Percentiles rank a stretch among this genome's conserved stretches.
Evolutionary conservation across 2,329 filamentous ascomycete species (phyloP).

Genomic region (Penicillium expansum): DNA sequence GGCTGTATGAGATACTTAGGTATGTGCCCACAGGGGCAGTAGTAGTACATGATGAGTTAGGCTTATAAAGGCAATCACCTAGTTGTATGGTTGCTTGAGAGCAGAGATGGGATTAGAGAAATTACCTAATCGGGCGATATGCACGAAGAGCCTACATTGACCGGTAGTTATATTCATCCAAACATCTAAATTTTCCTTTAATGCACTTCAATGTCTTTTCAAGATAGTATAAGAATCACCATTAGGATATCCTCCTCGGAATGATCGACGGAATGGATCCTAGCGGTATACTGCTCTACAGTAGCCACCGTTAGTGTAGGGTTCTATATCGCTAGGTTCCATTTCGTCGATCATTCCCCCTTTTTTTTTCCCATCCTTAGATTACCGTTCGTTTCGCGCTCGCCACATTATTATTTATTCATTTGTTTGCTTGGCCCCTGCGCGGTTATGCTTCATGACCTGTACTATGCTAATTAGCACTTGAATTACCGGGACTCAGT

Average conservation of each 20-base stretch:
- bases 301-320: not conserved
- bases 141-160: not conserved
- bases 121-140: not conserved
- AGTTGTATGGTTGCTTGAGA: not conserved
- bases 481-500: too few species aligned
- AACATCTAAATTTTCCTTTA: not conserved
- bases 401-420: not conserved
- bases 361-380: not conserved
- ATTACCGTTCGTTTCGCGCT: not conserved
- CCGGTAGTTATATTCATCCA: not conserved
- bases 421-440: not conserved
- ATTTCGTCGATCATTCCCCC: not conserved
- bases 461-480: too few species aligned
- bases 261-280: accelerated
- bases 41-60: not conserved
- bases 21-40: not conserved
- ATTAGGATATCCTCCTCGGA: not conserved
- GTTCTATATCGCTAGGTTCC: not conserved
- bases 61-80: not conserved
- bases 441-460: too few species aligned
- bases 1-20: not conserved
- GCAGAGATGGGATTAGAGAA: not conserved
- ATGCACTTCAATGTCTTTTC: not conserved
- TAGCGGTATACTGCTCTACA: not conserved
- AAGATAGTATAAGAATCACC: not conserved